phyloP scores from a whole-genome alignment of 2,329 filamentous ascomycete species.

The Monilinia laxa region DNA sequence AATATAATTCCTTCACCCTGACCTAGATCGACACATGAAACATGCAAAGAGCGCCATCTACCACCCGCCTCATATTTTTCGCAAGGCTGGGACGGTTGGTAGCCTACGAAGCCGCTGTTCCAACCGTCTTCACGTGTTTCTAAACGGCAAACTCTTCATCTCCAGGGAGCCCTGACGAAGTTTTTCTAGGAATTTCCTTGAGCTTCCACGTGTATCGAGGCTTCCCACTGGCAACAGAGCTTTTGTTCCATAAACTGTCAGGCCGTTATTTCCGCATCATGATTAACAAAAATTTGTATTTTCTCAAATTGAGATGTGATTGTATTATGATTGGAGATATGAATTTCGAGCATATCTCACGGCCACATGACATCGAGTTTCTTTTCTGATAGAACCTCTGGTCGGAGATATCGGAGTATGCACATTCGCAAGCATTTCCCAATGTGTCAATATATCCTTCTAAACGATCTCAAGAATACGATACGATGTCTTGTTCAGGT shows the following conservation, averaged over 20 bases:
- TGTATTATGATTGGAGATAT: not conserved
- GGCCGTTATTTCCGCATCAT: conserved; percentile 17
- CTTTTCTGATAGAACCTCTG: not conserved
- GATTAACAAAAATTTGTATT: conserved; percentile 1
- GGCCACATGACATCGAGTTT: not conserved
- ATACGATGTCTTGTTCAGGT: conserved; percentile 14
- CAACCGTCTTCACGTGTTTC: conserved; percentile 13
- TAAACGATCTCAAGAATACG: conserved; percentile 13
- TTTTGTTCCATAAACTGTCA: conserved; percentile 4
- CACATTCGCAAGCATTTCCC: conserved; percentile 17
- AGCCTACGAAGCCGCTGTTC: not conserved
- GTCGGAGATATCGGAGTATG: not conserved
- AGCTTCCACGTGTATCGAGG: conserved; percentile 15
- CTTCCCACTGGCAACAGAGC: not conserved
- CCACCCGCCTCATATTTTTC: conserved; percentile 1
- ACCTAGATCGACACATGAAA: conserved; percentile 15
- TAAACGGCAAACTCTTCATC: conserved; percentile 6
- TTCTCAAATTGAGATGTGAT: not conserved
- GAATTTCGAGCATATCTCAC: not conserved
- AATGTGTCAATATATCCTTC: not conserved
- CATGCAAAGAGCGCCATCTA: conserved; percentile 9
- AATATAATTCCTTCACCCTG: not conserved
- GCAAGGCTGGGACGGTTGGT: conserved; percentile 5
- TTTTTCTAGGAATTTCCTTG: conserved; percentile 20
- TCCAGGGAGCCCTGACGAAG: conserved; percentile 13